Evolutionary conservation across 345 rosid genomes (phyloP).

Genomic region (Camelina sativa): DNA sequence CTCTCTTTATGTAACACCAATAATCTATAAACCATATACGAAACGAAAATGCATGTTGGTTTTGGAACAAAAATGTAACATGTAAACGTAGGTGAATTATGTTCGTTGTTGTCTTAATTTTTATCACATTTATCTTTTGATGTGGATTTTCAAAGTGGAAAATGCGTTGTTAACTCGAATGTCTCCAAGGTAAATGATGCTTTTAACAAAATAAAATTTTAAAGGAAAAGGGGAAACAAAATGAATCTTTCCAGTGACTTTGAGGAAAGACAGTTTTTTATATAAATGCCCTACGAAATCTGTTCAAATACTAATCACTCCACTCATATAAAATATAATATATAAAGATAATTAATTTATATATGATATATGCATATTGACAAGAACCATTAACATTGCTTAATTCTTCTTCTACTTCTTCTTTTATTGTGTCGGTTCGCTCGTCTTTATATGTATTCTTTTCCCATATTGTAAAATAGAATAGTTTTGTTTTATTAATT

Average conservation of each 20-base stretch:
- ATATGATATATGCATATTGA: constrained; percentile 22
- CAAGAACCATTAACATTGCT: constrained; percentile 30
- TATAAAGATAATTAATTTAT: background rate
- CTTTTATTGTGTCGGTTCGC: constrained; percentile 3
- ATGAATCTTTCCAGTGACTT: constrained; percentile 44
- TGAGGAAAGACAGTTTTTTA: constrained; percentile 7
- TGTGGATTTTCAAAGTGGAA: constrained; percentile 8
- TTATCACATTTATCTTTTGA: background rate
- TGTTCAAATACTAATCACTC: constrained; percentile 36
- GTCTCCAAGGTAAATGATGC: constrained; percentile 19
- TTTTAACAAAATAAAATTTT: constrained; percentile 15
- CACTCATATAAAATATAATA: constrained; percentile 33
- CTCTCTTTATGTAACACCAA: background rate
- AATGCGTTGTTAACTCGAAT: constrained; percentile 11
- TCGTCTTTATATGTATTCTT: constrained; percentile 24
- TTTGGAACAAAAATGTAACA: background rate
- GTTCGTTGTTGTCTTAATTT: background rate
- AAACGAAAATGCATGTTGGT: background rate
- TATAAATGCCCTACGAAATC: constrained; percentile 27
- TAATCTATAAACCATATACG: background rate
- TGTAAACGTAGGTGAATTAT: background rate
- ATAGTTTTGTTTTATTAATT: background rate
- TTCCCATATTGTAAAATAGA: constrained; percentile 2
- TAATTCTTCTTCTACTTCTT: background rate
- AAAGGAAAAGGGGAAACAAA: constrained; percentile 33